Conservation (phyloP, 768 basidiomycete genomes). For the Agrocybe praecox region DNA sequence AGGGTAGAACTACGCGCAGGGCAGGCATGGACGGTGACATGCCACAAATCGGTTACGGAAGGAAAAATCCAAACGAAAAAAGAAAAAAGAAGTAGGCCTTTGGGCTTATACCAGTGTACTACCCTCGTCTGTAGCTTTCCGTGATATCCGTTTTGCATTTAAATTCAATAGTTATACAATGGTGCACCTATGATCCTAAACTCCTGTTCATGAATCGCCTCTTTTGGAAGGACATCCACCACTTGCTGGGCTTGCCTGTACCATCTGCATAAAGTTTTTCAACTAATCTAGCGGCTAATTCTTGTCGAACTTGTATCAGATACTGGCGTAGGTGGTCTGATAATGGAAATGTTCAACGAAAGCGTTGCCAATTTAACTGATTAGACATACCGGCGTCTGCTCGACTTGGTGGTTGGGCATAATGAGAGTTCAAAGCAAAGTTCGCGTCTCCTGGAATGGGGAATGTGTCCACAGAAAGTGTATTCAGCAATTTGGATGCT, state of each 20-base stretch:
- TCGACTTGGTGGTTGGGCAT: conserved; percentile 75
- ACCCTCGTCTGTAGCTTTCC: conserved; percentile 7
- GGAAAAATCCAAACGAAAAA: conserved; percentile 88
- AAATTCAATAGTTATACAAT: conserved; percentile 23
- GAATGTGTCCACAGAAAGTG: conserved; percentile 92
- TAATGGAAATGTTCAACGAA: conserved; percentile 12
- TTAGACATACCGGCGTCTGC: conserved; percentile 71
- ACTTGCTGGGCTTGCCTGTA: conserved; percentile 94
- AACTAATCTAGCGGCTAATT: conserved; percentile 83
- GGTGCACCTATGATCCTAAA: conserved; percentile 56
- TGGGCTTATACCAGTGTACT: not conserved
- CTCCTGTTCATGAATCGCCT: conserved; percentile 95
- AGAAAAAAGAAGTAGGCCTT: conserved; percentile 55
- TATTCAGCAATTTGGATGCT: conserved; percentile 86
- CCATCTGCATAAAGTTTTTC: conserved; percentile 93
- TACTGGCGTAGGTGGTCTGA: conserved; percentile 90
- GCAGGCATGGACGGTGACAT: conserved; percentile 64
- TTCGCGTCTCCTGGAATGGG: conserved; percentile 94
- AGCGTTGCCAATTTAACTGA: not conserved
- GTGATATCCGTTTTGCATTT: conserved; percentile 17
- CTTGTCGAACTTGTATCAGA: conserved; percentile 91
- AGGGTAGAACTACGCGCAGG: conserved; percentile 58
- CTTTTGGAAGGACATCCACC: conserved; percentile 99
- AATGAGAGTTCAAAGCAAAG: conserved; percentile 92
- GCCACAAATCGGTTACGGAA: conserved; percentile 86